These are phyloP conservation scores for Mucor ambiguus DNA, from an alignment of 371 early-diverging fungal genomes.

Conservation along the genomic window DNA sequence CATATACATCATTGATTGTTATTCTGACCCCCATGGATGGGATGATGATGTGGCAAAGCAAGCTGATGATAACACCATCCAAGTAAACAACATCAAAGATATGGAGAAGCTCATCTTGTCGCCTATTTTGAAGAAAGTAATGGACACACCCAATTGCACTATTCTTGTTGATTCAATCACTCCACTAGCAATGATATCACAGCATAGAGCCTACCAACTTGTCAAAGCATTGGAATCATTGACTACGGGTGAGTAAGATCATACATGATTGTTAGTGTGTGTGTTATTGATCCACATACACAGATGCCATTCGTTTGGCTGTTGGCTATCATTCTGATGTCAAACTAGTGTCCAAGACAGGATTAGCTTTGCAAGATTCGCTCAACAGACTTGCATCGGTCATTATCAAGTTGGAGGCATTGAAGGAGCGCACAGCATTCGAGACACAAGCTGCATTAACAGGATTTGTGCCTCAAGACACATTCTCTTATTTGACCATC, in stretches of 20 bases:
- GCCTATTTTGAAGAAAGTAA: slow-evolving; percentile 22
- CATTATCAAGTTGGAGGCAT: slow-evolving; percentile 31
- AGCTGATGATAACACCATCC: not conserved
- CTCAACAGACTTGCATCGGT: slow-evolving; percentile 42
- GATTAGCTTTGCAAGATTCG: slow-evolving; percentile 25
- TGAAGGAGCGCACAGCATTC: slow-evolving; percentile 30
- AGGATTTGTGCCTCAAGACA: slow-evolving; percentile 43
- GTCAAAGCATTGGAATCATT: slow-evolving; percentile 41
- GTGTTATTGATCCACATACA: not conserved
- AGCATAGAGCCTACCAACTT: slow-evolving; percentile 40
- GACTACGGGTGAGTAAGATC: slow-evolving; percentile 33
- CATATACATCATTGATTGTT: slow-evolving; percentile 37
- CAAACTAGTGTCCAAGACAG: slow-evolving; percentile 13
- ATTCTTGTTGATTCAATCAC: slow-evolving; percentile 44
- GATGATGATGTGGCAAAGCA: slow-evolving; percentile 13
- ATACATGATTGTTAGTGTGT: no score
- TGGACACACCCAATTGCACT: slow-evolving; percentile 14
- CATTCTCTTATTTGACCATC: slow-evolving; percentile 44
- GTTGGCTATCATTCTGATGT: slow-evolving; percentile 38
- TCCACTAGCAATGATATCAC: slow-evolving; percentile 33
- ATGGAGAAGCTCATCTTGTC: slow-evolving; percentile 32
- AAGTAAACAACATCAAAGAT: slow-evolving; percentile 10
- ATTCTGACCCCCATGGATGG: slow-evolving; percentile 43
- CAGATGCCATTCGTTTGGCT: slow-evolving; percentile 39
- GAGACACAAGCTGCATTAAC: slow-evolving; percentile 41